Evolutionary conservation across 2,329 filamentous ascomycete species (phyloP).

Genomic region (Trichoderma gracile): DNA sequence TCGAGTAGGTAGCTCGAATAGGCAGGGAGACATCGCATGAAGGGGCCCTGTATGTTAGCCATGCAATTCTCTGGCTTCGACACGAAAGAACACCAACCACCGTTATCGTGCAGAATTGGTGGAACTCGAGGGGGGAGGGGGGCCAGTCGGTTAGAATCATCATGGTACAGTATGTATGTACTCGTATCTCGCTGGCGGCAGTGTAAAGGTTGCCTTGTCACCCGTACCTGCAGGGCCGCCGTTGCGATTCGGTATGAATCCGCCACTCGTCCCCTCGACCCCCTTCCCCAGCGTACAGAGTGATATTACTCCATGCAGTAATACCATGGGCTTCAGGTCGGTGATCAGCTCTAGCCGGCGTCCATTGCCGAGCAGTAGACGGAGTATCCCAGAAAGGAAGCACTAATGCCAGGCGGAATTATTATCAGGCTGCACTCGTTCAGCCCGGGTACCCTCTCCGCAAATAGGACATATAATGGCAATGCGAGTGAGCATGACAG

Average conservation of each 20-base stretch:
- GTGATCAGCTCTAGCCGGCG: not conserved
- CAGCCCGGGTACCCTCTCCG: constrained; percentile 1
- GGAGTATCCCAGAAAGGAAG: not conserved
- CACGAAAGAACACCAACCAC: too few species aligned
- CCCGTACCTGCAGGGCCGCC: not conserved
- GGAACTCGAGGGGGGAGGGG: too few species aligned
- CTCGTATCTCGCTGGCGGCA: too few species aligned
- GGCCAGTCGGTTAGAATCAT: too few species aligned
- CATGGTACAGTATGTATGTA: too few species aligned
- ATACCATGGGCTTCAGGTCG: not conserved
- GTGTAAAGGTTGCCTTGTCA: not conserved
- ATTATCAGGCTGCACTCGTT: not conserved
- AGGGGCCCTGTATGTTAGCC: too few species aligned
- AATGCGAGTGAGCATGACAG: not conserved
- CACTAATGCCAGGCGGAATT: not conserved
- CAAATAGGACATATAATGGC: not conserved
- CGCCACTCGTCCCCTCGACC: too few species aligned
- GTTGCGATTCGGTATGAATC: not conserved
- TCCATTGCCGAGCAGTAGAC: not conserved
- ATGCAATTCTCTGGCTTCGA: too few species aligned
- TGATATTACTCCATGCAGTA: not conserved
- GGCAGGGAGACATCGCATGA: too few species aligned
- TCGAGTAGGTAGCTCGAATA: too few species aligned
- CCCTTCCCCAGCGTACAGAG: too few species aligned
- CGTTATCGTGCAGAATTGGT: too few species aligned